phyloP scores from a whole-genome alignment of 495 filamentous ascomycete genomes.

The Darksidea phi region DNA sequence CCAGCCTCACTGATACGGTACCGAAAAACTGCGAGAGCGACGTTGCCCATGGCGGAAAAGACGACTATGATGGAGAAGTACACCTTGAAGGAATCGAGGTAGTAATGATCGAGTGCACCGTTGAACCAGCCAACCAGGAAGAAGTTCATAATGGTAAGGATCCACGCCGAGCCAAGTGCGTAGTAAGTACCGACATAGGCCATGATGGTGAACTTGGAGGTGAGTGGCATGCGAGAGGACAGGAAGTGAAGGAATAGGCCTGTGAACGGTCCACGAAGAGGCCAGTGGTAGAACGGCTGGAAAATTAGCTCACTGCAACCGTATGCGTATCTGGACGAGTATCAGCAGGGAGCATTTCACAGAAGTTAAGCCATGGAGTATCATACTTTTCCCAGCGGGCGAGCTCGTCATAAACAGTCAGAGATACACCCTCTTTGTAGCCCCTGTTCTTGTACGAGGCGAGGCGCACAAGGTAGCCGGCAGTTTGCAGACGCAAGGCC shows the following conservation, averaged over 20 bases:
- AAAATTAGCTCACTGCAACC: constrained; percentile 84
- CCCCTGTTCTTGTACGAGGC: constrained; percentile 71
- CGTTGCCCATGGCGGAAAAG: constrained; percentile 50
- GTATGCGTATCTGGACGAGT: constrained; percentile 52
- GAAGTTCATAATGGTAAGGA: constrained; percentile 75
- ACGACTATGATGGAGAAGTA: constrained; percentile 52
- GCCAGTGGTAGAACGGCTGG: constrained; percentile 63
- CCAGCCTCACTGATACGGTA: constrained; percentile 47
- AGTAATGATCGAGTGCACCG: constrained; percentile 50
- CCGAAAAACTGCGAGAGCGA: constrained; percentile 49
- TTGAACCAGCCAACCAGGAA: constrained; percentile 65
- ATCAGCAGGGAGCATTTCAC: constrained; percentile 56
- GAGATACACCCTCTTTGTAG: constrained; percentile 81
- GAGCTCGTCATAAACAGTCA: constrained; percentile 82
- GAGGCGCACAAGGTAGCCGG: constrained; percentile 71
- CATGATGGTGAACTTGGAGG: constrained; percentile 76
- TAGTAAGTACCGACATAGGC: constrained; percentile 89
- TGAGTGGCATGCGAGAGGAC: constrained; percentile 69
- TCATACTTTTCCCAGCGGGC: constrained; percentile 78
- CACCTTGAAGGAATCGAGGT: constrained; percentile 52
- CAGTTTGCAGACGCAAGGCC: constrained; percentile 73
- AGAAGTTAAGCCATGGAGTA: background rate
- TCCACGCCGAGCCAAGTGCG: constrained; percentile 75
- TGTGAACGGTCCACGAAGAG: constrained; percentile 64
- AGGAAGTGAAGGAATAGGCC: constrained; percentile 70